Evolutionary conservation across 768 basidiomycete species (phyloP).

Genomic region (Dioszegia crocea): DNA sequence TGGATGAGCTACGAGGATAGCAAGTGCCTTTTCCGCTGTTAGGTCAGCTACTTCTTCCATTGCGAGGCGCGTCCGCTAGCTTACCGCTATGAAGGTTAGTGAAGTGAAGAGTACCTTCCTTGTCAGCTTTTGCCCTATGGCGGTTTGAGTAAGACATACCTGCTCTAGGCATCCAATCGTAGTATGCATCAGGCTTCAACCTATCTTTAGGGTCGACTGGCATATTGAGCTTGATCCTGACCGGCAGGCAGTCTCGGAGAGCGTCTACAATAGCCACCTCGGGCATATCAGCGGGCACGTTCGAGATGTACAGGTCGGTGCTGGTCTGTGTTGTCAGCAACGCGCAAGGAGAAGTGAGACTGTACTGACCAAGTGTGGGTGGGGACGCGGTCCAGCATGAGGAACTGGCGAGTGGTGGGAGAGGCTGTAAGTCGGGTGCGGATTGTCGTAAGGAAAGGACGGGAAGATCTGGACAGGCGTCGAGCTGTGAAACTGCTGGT

Average conservation of each 20-base stretch:
- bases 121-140: neutral
- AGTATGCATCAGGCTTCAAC: slow-evolving; percentile 28
- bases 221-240: slow-evolving; percentile 22
- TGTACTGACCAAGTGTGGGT: slow-evolving; percentile 14
- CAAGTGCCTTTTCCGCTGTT: slow-evolving; percentile 33
- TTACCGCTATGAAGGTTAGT: slow-evolving; percentile 14
- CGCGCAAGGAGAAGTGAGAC: neutral
- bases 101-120: slow-evolving; percentile 30
- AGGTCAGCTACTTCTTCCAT: neutral
- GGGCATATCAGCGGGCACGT: slow-evolving; percentile 20
- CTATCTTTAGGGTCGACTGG: slow-evolving; percentile 15
- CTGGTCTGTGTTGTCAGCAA: slow-evolving; percentile 6
- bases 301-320: slow-evolving; percentile 18
- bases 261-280: slow-evolving; percentile 25
- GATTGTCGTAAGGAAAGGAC: no score
- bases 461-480: no score
- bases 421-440: no score
- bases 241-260: slow-evolving; percentile 27
- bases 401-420: neutral
- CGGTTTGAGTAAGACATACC: slow-evolving; percentile 14
- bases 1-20: slow-evolving; percentile 25
- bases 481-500: no score
- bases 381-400: neutral
- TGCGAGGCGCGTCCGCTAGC: neutral
- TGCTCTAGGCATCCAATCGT: slow-evolving; percentile 35